phyloP scores from a whole-genome alignment of 805 yeast genomes.

The Metschnikowia orientalis region DNA sequence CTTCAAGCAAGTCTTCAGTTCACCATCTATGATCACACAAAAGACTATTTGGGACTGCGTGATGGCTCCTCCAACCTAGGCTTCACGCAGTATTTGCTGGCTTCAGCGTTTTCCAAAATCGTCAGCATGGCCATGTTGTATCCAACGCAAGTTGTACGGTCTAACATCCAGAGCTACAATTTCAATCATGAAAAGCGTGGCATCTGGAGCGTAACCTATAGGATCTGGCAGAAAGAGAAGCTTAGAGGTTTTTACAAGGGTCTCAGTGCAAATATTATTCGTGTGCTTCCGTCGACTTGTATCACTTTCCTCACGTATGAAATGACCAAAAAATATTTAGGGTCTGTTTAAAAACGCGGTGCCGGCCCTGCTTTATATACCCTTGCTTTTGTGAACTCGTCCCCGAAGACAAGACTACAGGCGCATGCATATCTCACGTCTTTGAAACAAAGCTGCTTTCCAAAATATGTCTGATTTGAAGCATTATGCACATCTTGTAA shows the following conservation, averaged over 20 bases:
- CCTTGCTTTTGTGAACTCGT: too few species aligned
- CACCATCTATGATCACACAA: conserved; percentile 76
- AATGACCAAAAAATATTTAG: conserved; percentile 23
- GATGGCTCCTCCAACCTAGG: conserved; percentile 26
- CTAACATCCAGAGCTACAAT: conserved; percentile 58
- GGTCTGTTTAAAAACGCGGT: too few species aligned
- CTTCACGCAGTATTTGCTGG: conserved; percentile 54
- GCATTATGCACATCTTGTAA: too few species aligned
- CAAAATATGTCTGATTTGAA: too few species aligned
- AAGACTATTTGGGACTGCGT: conserved; percentile 28
- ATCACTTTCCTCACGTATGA: conserved; percentile 87
- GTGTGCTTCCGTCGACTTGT: conserved; percentile 92
- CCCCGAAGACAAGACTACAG: too few species aligned
- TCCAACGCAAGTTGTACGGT: conserved; percentile 77
- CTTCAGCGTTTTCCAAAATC: conserved; percentile 68
- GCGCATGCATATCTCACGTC: too few species aligned
- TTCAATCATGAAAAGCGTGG: conserved; percentile 21
- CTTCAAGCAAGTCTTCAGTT: conserved; percentile 88
- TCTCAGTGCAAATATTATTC: conserved; percentile 63
- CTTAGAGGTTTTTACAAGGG: conserved; percentile 78
- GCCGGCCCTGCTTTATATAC: too few species aligned
- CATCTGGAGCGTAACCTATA: conserved; percentile 28
- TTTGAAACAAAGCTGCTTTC: too few species aligned
- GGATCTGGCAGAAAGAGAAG: conserved; percentile 51
- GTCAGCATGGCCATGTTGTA: conserved; percentile 65